A percentile compares a stretch with the other conserved stretches of the same genome.
Conservation (phyloP, 2,329 filamentous ascomycete genomes). For the Exserohilum turcica region DNA sequence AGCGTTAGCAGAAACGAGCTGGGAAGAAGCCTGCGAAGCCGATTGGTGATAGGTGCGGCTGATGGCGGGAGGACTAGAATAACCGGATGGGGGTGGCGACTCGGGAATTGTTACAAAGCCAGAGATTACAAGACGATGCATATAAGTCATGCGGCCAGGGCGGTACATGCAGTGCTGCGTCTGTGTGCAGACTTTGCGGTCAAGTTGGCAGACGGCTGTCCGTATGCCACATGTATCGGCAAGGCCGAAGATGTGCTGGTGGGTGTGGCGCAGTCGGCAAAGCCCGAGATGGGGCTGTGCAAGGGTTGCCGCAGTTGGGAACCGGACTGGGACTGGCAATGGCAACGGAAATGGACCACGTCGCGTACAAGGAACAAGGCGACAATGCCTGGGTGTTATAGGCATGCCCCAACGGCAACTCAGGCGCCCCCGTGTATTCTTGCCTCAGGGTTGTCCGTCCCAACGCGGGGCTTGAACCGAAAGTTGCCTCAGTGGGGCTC, state of each 20-base stretch:
- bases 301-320: constrained; percentile 26
- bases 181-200: constrained; percentile 38
- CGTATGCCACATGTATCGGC: constrained; percentile 35
- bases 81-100: constrained; percentile 43
- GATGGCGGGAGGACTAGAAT: constrained; percentile 34
- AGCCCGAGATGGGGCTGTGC: constrained; percentile 41
- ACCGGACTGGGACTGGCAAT: too few relatives aligned
- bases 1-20: constrained; percentile 45
- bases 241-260: constrained; percentile 29
- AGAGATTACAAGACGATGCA: constrained; percentile 33
- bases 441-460: constrained; percentile 33
- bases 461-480: constrained; percentile 38
- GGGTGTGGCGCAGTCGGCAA: constrained; percentile 39
- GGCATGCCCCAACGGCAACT: constrained; percentile 24
- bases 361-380: constrained; percentile 31
- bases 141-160: constrained; percentile 39
- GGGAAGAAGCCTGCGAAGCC: constrained; percentile 30
- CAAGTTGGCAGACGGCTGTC: constrained; percentile 29
- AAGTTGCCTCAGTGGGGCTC: constrained; percentile 40
- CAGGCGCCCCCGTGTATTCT: constrained; percentile 33
- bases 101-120: constrained; percentile 32
- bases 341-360: constrained; percentile 32
- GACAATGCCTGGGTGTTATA: constrained; percentile 37
- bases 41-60: constrained; percentile 26
- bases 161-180: constrained; percentile 34